phyloP scores from a whole-genome alignment of 2,329 filamentous ascomycete species.

The Myrmaecium sp. region DNA sequence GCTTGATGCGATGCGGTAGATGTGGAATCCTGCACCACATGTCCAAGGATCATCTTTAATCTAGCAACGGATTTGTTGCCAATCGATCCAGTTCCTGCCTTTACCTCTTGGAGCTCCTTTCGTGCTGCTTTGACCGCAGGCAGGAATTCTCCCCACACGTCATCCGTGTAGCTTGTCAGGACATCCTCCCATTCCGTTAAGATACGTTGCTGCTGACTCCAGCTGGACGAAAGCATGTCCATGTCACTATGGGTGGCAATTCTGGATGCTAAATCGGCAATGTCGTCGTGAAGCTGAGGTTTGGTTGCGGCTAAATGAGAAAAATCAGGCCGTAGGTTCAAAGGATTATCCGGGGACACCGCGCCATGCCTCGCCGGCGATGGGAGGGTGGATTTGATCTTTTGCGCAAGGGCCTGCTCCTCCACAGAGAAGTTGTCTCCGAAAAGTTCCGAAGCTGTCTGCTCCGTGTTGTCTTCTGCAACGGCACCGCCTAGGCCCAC shows the following conservation, averaged over 20 bases:
- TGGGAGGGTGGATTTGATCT: slow-evolving; percentile 6
- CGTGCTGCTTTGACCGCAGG: slow-evolving; percentile 7
- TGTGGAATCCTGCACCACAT: slow-evolving; percentile 8
- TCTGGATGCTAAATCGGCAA: background rate
- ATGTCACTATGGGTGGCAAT: slow-evolving; percentile 1
- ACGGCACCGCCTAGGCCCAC: slow-evolving; percentile 1
- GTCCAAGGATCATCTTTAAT: slow-evolving; percentile 11
- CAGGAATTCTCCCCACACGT: slow-evolving; percentile 10
- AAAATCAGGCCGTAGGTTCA: slow-evolving; percentile 7
- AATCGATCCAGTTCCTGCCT: slow-evolving; percentile 4
- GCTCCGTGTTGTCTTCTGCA: slow-evolving; percentile 1
- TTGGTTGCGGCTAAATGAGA: background rate
- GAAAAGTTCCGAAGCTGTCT: slow-evolving; percentile 5
- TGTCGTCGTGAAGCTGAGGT: slow-evolving; percentile 3
- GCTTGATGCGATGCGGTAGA: too few species aligned
- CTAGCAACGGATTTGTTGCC: slow-evolving; percentile 8
- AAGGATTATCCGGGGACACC: slow-evolving; percentile 4
- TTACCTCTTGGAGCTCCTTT: slow-evolving; percentile 7
- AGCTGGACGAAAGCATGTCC: background rate
- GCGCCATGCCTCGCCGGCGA: slow-evolving; percentile 5
- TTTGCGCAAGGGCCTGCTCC: slow-evolving; percentile 5
- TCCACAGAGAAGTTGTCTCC: slow-evolving; percentile 2
- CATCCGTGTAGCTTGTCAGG: slow-evolving; percentile 9
- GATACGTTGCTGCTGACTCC: slow-evolving; percentile 3
- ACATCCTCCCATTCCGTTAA: slow-evolving; percentile 9